These are phyloP conservation scores for Ogataea ramenticola DNA, from an alignment of 805 yeast species.

Conservation along the genomic window DNA sequence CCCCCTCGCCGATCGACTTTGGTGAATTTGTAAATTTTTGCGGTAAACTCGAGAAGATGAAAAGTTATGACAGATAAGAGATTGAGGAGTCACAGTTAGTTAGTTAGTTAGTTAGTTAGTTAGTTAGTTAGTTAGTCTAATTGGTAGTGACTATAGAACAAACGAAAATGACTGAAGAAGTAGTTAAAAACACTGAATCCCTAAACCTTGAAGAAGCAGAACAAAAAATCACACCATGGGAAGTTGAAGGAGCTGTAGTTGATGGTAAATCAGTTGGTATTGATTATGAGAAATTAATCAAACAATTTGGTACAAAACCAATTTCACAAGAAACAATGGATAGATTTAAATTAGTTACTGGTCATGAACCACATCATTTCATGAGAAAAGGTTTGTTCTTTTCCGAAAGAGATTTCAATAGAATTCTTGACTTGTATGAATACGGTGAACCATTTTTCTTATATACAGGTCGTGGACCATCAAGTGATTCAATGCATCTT, in stretches of 20 bases:
- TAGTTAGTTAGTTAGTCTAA: too few species aligned
- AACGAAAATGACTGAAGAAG: constrained; percentile 14
- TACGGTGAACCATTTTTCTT: constrained; percentile 92
- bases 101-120: too few species aligned
- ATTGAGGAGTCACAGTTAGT: too few species aligned
- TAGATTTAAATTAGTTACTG: constrained; percentile 77
- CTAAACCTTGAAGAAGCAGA: constrained; percentile 21
- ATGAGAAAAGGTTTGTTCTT: constrained; percentile 88
- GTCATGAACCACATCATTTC: constrained; percentile 85
- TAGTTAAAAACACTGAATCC: constrained; percentile 15
- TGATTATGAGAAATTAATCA: constrained; percentile 83
- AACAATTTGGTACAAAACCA: constrained; percentile 77
- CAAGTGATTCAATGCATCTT: constrained; percentile 88
- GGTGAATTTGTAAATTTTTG: too few species aligned
- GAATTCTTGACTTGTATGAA: constrained; percentile 82
- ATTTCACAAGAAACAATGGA: constrained; percentile 64
- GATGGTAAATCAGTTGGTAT: constrained; percentile 89
- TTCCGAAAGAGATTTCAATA: constrained; percentile 76
- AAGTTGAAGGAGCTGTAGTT: constrained; percentile 96
- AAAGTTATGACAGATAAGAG: too few species aligned
- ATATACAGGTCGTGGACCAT: constrained; percentile 97
- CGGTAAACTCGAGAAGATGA: too few species aligned
- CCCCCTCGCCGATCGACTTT: too few species aligned
- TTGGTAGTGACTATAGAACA: too few species aligned
- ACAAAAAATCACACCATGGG: constrained; percentile 92